phyloP scores from a whole-genome alignment of 179 eudicot species.

The Corrigiola litoralis region DNA sequence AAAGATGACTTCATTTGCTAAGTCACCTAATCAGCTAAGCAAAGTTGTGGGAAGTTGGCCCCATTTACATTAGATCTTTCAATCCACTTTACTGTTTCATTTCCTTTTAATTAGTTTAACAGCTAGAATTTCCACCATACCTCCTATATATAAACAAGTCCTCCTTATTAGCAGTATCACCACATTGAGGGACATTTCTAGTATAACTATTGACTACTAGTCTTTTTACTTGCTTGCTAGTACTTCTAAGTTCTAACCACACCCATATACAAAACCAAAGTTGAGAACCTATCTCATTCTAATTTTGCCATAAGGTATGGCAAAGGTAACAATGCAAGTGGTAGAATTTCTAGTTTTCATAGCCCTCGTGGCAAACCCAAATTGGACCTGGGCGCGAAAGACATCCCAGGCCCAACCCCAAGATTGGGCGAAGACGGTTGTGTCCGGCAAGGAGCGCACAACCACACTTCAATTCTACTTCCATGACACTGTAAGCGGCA shows the following conservation, averaged over 20 bases:
- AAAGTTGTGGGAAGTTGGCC: not conserved
- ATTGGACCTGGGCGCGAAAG: not conserved
- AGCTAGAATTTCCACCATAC: no score
- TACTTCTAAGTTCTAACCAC: not conserved
- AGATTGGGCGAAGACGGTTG: conserved; percentile 41
- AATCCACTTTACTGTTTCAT: no score
- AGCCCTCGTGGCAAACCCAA: not conserved
- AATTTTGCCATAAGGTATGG: no score
- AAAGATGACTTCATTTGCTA: not conserved
- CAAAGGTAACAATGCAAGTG: not conserved
- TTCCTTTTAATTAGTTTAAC: no score
- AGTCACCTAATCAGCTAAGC: not conserved
- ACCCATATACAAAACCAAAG: not conserved
- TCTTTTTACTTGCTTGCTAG: no score
- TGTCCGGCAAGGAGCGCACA: conserved; percentile 21
- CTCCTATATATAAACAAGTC: no score
- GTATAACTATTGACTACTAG: no score
- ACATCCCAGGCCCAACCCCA: not conserved
- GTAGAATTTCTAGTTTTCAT: not conserved
- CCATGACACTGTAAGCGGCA: conserved; percentile 52
- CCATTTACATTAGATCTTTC: no score
- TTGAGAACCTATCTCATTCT: no score
- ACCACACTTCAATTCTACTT: conserved; percentile 51
- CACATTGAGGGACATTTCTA: no score
- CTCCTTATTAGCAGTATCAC: no score